Conservation (phyloP, 2,329 filamentous ascomycete species). For the Fusarium aywerte region DNA sequence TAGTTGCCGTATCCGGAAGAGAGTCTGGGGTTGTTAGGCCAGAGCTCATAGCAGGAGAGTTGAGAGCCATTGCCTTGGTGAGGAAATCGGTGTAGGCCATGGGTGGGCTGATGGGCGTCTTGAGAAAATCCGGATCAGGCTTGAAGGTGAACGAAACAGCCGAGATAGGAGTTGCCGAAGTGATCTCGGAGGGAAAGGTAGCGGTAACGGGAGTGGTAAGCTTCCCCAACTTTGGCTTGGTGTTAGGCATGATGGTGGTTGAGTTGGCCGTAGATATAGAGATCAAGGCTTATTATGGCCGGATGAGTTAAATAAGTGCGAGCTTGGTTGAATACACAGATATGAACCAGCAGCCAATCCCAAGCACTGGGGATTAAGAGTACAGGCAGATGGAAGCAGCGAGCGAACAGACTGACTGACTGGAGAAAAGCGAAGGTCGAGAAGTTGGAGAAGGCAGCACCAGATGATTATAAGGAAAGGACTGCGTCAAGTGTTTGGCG, state of each 20-base stretch:
- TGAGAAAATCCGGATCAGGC: slow-evolving; percentile 68
- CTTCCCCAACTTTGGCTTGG: slow-evolving; percentile 70
- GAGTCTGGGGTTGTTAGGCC: slow-evolving; percentile 61
- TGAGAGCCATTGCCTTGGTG: slow-evolving; percentile 77
- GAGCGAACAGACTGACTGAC: slow-evolving; percentile 45
- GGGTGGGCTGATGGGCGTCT: slow-evolving; percentile 93
- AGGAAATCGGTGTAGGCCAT: slow-evolving; percentile 93
- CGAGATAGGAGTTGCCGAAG: slow-evolving; percentile 74
- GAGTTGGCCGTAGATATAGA: slow-evolving; percentile 17
- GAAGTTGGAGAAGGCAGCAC: slow-evolving; percentile 41
- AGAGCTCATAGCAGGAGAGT: slow-evolving; percentile 71
- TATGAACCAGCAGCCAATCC: slow-evolving; percentile 42
- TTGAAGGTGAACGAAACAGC: slow-evolving; percentile 55
- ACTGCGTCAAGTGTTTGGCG: slow-evolving; percentile 47
- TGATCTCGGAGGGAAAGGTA: slow-evolving; percentile 70
- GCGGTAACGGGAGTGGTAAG: slow-evolving; percentile 71
- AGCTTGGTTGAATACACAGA: slow-evolving; percentile 24
- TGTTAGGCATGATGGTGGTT: slow-evolving; percentile 59
- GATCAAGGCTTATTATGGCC: slow-evolving; percentile 24
- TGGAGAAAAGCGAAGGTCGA: slow-evolving; percentile 39
- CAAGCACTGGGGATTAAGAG: slow-evolving; percentile 31
- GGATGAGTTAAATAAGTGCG: slow-evolving; percentile 27
- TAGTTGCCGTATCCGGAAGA: slow-evolving; percentile 66
- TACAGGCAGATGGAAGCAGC: slow-evolving; percentile 41
- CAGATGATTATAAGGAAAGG: slow-evolving; percentile 45